Evolutionary conservation across 2,329 filamentous ascomycete genomes (phyloP).

Genomic region (Pyrenophora seminiperda): DNA sequence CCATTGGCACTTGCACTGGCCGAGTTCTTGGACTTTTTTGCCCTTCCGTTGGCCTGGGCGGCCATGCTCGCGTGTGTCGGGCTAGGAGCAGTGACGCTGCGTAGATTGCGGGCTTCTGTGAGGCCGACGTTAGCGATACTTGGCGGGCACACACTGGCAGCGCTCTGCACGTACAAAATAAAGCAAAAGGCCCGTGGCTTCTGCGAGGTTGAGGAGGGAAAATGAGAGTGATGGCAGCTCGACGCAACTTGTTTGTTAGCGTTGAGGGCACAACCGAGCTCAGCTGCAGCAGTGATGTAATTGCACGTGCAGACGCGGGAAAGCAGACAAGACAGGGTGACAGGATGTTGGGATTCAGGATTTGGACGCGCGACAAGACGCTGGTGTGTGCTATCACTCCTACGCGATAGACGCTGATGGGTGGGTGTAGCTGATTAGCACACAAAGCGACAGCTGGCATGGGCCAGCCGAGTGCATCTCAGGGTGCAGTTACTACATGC

Average conservation of each 20-base stretch:
- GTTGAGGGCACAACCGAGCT: constrained; percentile 27
- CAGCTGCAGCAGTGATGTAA: constrained; percentile 35
- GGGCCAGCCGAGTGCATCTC: no score
- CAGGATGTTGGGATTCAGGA: constrained; percentile 16
- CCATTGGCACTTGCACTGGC: constrained; percentile 32
- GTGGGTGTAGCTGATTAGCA: no score
- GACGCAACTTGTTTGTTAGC: constrained; percentile 16
- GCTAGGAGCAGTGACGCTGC: constrained; percentile 11
- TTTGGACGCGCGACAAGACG: constrained; percentile 7
- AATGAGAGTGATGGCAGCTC: constrained; percentile 17
- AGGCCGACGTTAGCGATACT: constrained; percentile 3
- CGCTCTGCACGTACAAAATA: constrained; percentile 5
- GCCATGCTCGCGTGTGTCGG: constrained; percentile 39
- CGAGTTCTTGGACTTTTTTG: constrained; percentile 43
- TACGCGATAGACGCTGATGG: background rate
- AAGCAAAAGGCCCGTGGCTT: constrained; percentile 6
- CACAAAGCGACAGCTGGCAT: no score
- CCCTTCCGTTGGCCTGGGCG: constrained; percentile 45
- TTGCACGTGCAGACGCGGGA: constrained; percentile 36
- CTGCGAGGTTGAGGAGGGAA: constrained; percentile 18
- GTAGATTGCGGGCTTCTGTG: constrained; percentile 5
- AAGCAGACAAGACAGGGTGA: constrained; percentile 4
- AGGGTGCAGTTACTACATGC: no score
- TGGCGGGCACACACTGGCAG: background rate
- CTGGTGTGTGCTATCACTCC: background rate